phyloP scores from a whole-genome alignment of 345 rosid species.

The Boechera retrofracta region DNA sequence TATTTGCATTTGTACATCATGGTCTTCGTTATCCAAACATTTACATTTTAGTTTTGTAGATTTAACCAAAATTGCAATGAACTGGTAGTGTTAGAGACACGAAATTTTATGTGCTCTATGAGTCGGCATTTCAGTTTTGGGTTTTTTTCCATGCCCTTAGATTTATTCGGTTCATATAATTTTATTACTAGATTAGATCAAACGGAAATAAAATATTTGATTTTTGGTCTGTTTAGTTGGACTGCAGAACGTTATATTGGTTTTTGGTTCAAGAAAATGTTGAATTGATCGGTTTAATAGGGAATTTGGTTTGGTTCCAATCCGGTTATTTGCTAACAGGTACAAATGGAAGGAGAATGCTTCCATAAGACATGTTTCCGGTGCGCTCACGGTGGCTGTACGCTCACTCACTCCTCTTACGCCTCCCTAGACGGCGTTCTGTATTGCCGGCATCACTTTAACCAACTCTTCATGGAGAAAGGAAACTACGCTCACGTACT shows the following conservation, averaged over 20 bases:
- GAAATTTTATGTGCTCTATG: not conserved
- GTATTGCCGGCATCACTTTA: slow-evolving; percentile 95
- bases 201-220: not conserved
- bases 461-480: slow-evolving; percentile 94
- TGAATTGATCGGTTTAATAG: not conserved
- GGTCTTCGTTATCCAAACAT: too few species aligned
- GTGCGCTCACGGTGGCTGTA: slow-evolving; percentile 94
- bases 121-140: not conserved
- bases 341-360: slow-evolving; percentile 90
- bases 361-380: slow-evolving; percentile 95
- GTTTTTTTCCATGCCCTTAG: not conserved
- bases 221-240: not conserved
- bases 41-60: too few species aligned
- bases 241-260: not conserved
- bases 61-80: not conserved
- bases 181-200: not conserved
- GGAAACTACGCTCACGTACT: slow-evolving; percentile 90
- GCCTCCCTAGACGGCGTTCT: slow-evolving; percentile 88
- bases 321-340: slow-evolving; percentile 34
- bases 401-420: slow-evolving; percentile 89
- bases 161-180: not conserved
- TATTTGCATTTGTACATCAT: not conserved
- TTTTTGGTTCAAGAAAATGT: not conserved
- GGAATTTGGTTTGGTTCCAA: not conserved
- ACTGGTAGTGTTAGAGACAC: not conserved